Conservation (phyloP, 73 alveolate species). For the Paramecium sexaurelia region DNA sequence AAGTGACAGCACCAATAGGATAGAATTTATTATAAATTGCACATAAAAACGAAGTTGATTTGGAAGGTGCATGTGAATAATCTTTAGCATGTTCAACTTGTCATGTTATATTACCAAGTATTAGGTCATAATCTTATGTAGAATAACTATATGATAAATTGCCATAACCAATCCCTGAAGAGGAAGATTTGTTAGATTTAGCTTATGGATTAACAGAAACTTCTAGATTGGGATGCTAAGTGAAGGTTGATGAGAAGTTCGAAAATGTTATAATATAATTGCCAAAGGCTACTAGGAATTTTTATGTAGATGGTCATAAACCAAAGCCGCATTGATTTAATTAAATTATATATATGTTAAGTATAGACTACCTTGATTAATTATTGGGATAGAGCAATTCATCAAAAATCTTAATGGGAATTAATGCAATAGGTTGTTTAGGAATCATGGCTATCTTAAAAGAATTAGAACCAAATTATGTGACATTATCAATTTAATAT, state of each 20-base stretch:
- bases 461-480: slow-evolving; percentile 22
- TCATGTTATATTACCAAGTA: slow-evolving; percentile 78
- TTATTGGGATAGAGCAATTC: neutral
- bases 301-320: slow-evolving; percentile 82
- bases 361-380: neutral
- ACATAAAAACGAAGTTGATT: slow-evolving; percentile 77
- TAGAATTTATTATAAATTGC: slow-evolving; percentile 81
- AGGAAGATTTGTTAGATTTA: slow-evolving; percentile 87
- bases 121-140: neutral
- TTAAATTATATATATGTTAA: neutral
- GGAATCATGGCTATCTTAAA: neutral
- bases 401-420: neutral
- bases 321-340: slow-evolving; percentile 79
- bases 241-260: slow-evolving; percentile 72
- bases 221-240: slow-evolving; percentile 88
- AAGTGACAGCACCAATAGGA: slow-evolving; percentile 77
- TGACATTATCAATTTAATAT: neutral
- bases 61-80: slow-evolving; percentile 92
- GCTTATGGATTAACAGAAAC: slow-evolving; percentile 92
- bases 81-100: slow-evolving; percentile 91
- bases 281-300: slow-evolving; percentile 80
- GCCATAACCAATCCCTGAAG: slow-evolving; percentile 79
- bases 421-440: neutral
- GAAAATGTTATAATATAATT: slow-evolving; percentile 76
- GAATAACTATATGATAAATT: slow-evolving; percentile 74